Base-by-base conservation (phyloP, 1,284 basidiomycete species). In the Moniliella sp. region DNA sequence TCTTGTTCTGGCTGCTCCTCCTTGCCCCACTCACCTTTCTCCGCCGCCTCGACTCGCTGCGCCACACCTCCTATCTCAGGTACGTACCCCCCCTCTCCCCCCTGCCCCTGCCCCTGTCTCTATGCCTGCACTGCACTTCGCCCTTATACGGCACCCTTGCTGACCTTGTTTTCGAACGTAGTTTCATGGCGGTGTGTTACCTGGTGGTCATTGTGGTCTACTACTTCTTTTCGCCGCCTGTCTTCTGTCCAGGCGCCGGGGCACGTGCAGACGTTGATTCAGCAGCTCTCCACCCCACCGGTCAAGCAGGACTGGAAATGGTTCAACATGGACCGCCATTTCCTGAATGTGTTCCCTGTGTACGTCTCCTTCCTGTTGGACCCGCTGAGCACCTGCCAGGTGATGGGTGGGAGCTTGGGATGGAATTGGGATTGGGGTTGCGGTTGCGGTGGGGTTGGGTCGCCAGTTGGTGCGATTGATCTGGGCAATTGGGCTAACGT, bases 11-110 rank as follows among this genome's bases (percentile, higher is more conserved):
- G 38, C 79, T 91, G 72, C 46, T 74, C n/a, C 52, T 86, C 15
- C 73, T 94, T 26, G 12, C 91, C 91, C 0, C 67, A 94, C 36
- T 76, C 75, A 13, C 94, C 13, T 94, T 91, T 64, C 67, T 94
- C 46, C 45, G 61, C 4, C 72, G 71, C 28, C 62, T 99, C 37
- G 74, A 99, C 62, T 61, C 61, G 11, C 50, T 71, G 19, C 61
- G 67, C 12, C 74, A 81, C 51, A 75, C 78, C 1, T 81, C 78
- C 50, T 88, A 84, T 54, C 62, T 88, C 37, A 79, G n/a, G n/a
- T n/a, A n/a, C n/a, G n/a, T n/a, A n/a, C n/a, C n/a, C n/a, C n/a
- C n/a, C n/a, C n/a, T n/a, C n/a, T n/a, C n/a, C n/a, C n/a, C n/a
- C n/a, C n/a, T n/a, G n/a, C n/a, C n/a, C n/a, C n/a, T n/a, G n/a